Base-by-base conservation (phyloP, 2,329 filamentous ascomycete species). In the Zarea fungicola region DNA sequence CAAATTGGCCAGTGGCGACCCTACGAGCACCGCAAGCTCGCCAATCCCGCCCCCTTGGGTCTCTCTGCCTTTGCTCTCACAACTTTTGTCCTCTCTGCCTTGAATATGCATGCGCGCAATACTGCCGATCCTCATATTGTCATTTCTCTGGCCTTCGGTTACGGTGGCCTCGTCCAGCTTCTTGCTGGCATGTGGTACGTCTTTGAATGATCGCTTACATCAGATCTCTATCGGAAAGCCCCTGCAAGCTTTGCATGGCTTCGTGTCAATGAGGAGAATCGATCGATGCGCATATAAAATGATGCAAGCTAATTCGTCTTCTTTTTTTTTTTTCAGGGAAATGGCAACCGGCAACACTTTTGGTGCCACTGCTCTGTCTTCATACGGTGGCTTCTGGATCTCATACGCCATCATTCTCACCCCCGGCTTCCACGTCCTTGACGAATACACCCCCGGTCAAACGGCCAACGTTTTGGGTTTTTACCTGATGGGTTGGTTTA, bases 281-380 rank as follows among this genome's bases (percentile, higher is more conserved):
- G n/a, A n/a, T n/a, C n/a, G n/a, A n/a, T n/a, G n/a, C n/a, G n/a
- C n/a, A n/a, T n/a, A n/a, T n/a, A n/a, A n/a, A n/a, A n/a, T n/a
- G n/a, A n/a, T n/a, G n/a, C n/a, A n/a, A n/a, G n/a, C n/a, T n/a
- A n/a, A n/a, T n/a, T n/a, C n/a, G n/a, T n/a, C n/a, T n/a, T n/a
- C n/a, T n/a, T n/a, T n/a, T n/a, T n/a, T n/a, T 25, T 2, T 2
- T 36, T 32, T 10, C 46, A 89, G 85, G 86, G 87, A 92, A 72
- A 88, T 92, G 80, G 86, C 87, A 29, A 77, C 88, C n/a, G 87
- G 87, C 50, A 92, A 92, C 75, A 92, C 88, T 10, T 91, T 92
- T 56, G 87, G 87, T 75, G 87, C 86, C 45, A 91, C 87, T 21
- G 86, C 87, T 18, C 71, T 92, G 50, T 87, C 85, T 9, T 91